These are phyloP conservation scores for Fagopyrum esculentum DNA, from an alignment of 148 eudicot genomes.

Conservation along the genomic window DNA sequence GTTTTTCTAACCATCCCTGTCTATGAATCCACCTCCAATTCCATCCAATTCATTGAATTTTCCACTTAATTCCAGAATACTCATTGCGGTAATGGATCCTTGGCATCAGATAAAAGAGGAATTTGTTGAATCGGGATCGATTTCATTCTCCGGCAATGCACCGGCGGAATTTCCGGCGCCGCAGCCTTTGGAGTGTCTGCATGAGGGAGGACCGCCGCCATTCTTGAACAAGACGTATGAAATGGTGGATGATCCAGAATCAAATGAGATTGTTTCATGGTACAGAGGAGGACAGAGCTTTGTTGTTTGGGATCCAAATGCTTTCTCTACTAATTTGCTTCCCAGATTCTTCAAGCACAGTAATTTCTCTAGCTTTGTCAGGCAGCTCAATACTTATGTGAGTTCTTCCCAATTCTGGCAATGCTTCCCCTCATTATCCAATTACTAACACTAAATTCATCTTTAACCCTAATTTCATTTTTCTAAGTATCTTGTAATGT, in stretches of 20 bases:
- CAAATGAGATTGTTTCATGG: constrained; percentile 64
- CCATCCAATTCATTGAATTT: neutral
- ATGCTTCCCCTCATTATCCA: neutral
- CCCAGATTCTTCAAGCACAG: constrained; percentile 83
- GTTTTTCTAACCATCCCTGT: neutral
- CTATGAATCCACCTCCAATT: neutral
- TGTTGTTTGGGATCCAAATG: constrained; percentile 85
- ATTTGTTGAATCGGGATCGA: constrained; percentile 34
- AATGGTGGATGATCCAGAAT: constrained; percentile 70
- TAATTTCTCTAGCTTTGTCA: constrained; percentile 88
- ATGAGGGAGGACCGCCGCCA: constrained; percentile 81
- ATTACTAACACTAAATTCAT: no score
- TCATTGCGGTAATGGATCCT: constrained; percentile 31
- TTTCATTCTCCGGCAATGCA: constrained; percentile 20
- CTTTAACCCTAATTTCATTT: no score
- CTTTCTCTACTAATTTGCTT: constrained; percentile 55
- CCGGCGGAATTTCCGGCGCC: constrained; percentile 29
- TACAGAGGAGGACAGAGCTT: constrained; percentile 79
- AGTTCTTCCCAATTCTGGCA: constrained; percentile 23
- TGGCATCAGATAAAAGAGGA: constrained; percentile 56
- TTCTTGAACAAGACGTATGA: constrained; percentile 78
- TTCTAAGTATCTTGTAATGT: no score
- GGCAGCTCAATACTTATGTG: constrained; percentile 96
- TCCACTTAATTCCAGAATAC: neutral
- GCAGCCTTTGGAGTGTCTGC: constrained; percentile 73